phyloP scores from a whole-genome alignment of 208 protist genomes.

The Trypanosoma rangeli region DNA sequence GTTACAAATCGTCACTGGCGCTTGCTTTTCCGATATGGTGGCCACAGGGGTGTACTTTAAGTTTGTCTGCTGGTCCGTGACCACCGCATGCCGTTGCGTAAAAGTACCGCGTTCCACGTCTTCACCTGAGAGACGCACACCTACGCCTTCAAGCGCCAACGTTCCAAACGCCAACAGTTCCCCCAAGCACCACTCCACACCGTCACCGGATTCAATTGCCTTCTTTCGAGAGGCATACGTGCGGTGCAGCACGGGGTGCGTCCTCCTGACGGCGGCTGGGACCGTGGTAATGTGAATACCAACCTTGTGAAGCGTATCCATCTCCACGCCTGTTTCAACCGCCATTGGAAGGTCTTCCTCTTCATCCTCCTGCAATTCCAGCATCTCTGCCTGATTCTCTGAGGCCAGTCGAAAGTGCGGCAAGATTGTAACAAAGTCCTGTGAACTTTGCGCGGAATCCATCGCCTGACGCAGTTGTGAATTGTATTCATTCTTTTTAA shows the following conservation, averaged over 20 bases:
- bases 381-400: slow-evolving; percentile 61
- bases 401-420: slow-evolving; percentile 74
- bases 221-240: slow-evolving; percentile 87
- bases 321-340: slow-evolving; percentile 73
- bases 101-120: slow-evolving; percentile 99
- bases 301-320: slow-evolving; percentile 55
- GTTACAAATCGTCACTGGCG: slow-evolving; percentile 93
- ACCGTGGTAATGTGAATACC: slow-evolving; percentile 86
- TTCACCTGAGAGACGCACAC: slow-evolving; percentile 94
- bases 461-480: slow-evolving; percentile 75
- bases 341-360: slow-evolving; percentile 38
- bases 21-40: slow-evolving; percentile 73
- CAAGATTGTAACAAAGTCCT: slow-evolving; percentile 85
- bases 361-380: slow-evolving; percentile 36
- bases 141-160: slow-evolving; percentile 91
- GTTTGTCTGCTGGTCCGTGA: slow-evolving; percentile 95
- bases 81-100: slow-evolving; percentile 95
- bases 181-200: slow-evolving; percentile 94
- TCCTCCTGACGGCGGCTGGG: slow-evolving; percentile 83
- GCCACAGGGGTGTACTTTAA: slow-evolving; percentile 82
- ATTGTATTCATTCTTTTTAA: slow-evolving; percentile 76
- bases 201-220: slow-evolving; percentile 84
- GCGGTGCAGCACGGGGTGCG: slow-evolving; percentile 87
- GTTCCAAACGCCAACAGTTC: slow-evolving; percentile 95
- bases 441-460: slow-evolving; percentile 67